Percentiles rank a stretch among this genome's conserved stretches.
These are phyloP conservation scores for Agaricus subrufescens DNA, from an alignment of 768 basidiomycete genomes.

Conservation along the genomic window DNA sequence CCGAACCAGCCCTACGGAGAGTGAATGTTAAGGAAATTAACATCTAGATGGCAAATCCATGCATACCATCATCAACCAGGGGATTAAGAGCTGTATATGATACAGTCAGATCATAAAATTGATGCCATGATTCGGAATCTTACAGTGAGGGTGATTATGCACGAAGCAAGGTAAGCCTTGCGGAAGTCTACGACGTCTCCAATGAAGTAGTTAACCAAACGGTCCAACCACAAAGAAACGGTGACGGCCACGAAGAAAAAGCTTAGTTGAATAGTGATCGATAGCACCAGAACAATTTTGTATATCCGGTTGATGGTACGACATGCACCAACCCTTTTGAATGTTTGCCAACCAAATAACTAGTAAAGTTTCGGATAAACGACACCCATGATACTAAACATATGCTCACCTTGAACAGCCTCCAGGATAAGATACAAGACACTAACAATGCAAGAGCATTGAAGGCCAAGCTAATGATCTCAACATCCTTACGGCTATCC, in stretches of 20 bases:
- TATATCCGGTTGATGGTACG: constrained; percentile 70
- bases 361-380: constrained; percentile 28
- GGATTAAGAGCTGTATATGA: constrained; percentile 33
- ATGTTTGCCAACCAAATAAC: constrained; percentile 79
- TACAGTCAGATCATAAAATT: constrained; percentile 1
- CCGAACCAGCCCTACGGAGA: constrained; percentile 67
- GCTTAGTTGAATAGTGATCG: constrained; percentile 70
- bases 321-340: constrained; percentile 80
- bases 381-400: not conserved
- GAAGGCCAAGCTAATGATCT: constrained; percentile 58
- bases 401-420: constrained; percentile 57
- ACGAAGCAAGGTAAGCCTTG: constrained; percentile 48
- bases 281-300: constrained; percentile 64
- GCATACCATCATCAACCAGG: constrained; percentile 63
- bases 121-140: constrained; percentile 21
- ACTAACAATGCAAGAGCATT: constrained; percentile 57
- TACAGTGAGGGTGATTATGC: constrained; percentile 56
- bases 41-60: not conserved
- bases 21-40: constrained; percentile 3
- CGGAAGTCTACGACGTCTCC: constrained; percentile 43
- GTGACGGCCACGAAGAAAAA: constrained; percentile 73
- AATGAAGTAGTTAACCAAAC: constrained; percentile 62
- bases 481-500: constrained; percentile 52
- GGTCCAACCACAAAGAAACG: constrained; percentile 74
- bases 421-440: constrained; percentile 67